These are phyloP conservation scores for Bacterosira constricta DNA, from an alignment of 108 stramenopile genomes.

Conservation along the genomic window DNA sequence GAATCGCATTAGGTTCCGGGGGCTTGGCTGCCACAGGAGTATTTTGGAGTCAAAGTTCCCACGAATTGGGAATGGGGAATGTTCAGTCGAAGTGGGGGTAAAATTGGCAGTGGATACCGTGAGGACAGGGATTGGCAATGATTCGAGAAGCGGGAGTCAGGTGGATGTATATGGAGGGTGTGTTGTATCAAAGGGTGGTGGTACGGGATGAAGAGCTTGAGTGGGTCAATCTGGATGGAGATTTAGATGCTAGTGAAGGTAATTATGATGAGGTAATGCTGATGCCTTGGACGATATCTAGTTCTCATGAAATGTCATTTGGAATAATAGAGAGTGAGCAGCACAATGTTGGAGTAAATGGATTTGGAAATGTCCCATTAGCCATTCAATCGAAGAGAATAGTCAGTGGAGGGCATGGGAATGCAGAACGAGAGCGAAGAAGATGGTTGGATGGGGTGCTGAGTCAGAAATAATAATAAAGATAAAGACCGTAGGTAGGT, in stretches of 20 bases:
- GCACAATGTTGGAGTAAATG: constrained; percentile 55
- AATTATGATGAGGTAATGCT: neutral
- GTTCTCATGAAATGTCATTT: no score
- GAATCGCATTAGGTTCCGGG: constrained; percentile 82
- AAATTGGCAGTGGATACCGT: constrained; percentile 66
- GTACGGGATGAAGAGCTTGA: constrained; percentile 39
- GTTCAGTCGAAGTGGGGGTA: constrained; percentile 62
- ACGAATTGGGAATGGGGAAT: constrained; percentile 13
- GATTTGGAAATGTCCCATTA: constrained; percentile 85
- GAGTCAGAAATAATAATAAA: no score
- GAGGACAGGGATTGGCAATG: constrained; percentile 79
- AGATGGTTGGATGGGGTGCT: no score
- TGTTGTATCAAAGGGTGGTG: constrained; percentile 35
- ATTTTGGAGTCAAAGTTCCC: constrained; percentile 66
- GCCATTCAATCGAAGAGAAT: constrained; percentile 51
- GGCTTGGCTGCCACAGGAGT: constrained; percentile 83
- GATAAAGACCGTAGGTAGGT: no score
- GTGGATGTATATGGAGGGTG: constrained; percentile 33
- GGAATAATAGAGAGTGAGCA: neutral
- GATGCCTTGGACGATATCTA: no score
- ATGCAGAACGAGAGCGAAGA: no score
- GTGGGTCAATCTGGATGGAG: constrained; percentile 2
- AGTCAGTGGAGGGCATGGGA: constrained; percentile 29
- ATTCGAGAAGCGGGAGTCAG: constrained; percentile 85
- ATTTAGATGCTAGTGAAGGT: neutral